Base-by-base conservation (phyloP, 148 eudicot species). In the Cornus florida region DNA sequence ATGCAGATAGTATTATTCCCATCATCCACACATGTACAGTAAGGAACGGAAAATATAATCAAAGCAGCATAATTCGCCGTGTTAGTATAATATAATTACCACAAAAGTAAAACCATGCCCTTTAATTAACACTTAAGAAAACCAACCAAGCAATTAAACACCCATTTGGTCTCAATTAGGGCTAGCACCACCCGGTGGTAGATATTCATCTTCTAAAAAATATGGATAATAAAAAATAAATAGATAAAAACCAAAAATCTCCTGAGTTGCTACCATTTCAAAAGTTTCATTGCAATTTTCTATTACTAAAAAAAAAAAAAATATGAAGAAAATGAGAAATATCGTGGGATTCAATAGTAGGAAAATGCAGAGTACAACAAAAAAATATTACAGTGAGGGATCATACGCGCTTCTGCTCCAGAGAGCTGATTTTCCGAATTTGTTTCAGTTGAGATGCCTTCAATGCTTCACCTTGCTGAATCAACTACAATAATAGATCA, bases 341-440 rank as follows among this genome's bases (percentile, higher is more conserved):
- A 32, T 24, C 77, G 60, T 9, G 60, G 70, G 28, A 82, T 67
- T 19, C 33, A 39, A 73, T 7, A 1, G 22, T 41, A 39, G 13
- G 22, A 33, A 14, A 67, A 23, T 32, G 33, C 56, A 41, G 28
- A 66, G 11, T 66, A 23, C 35, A 22, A 39, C n/a, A 70, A 20
- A 62, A n/a, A 78, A 50, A 66, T 12, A 57, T 72, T 73, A 57
- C 19, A 62, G 70, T 31, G 33, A 64, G 71, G 81, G 73, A 68
- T 72, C 78, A 33, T 86, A 93, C 97, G 91, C 85, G 86, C 76
- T 87, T 89, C 69, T 72, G 80, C 87, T 91, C 91, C 82, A 91
- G 69, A 78, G 71, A 76, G 68, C 72, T 78, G 73, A 89, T 75
- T 83, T 82, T 85, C 78, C 33, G 74, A 53, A 67, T n/a, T n/a